Evolutionary conservation across 1,139 yeast genomes (phyloP), one percentile per base, ranked within the genome.

Genomic region (Suhomyces anneliseae): DNA sequence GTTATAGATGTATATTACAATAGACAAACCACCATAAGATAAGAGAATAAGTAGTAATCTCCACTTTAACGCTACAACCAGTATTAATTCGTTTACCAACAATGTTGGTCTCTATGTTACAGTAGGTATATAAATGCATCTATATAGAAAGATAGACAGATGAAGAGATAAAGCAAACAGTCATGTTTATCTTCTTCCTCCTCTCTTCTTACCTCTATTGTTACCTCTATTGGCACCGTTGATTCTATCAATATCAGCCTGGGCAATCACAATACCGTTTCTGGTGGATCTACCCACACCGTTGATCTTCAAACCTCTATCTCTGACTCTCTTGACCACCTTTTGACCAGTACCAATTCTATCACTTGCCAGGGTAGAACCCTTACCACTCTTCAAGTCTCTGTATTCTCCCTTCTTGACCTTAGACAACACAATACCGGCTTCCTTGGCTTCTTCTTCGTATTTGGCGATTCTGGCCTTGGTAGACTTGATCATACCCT

Each of bases 391-490:
- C 53, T 79, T 74, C 55, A 81, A 65, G 47, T 74, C 74, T 59
- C 93, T 72, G 49, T 85, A 70, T 49, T 83, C 79, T 7, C 90
- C 90, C 64, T 82, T 83, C 57, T 74, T 77, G 15, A 77, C 81
- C 58, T 76, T 83, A 3, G 90, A 77, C 44, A 92, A 71, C 24
- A 93, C 79, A 50, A 92, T 88, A 8, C 98, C 98, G 2, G 95
- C 96, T 36, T 92, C 92, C 50, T 74, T 78, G 7, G 99, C 97
- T 42, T 88, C 90, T 48, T 77, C 70, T 61, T 88, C 96, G 60
- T 76, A 79, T 58, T 80, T 81, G 7, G 69, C 61, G 34, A 84
- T 79, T 51, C 81, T 79, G 24, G 69, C 65, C 38, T 76, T 66
- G 45, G 85, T 78, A 44, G 83, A 78, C 42, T 74, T 68, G 36